Evolutionary conservation across 2,329 filamentous ascomycete species (phyloP).

Genomic region (Alternaria angustiovoidea): DNA sequence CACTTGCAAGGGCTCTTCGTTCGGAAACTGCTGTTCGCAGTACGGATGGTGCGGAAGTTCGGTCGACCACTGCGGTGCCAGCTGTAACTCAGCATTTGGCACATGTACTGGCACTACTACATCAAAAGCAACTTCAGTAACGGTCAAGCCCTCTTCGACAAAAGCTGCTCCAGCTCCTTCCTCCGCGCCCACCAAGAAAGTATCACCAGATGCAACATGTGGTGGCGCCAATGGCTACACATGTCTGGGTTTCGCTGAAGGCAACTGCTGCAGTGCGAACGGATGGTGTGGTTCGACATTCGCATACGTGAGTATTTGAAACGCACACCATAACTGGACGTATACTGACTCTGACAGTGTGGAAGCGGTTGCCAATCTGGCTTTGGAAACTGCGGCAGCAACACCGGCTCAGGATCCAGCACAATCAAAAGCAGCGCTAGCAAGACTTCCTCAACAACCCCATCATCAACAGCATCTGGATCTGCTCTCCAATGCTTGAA

Average conservation of each 20-base stretch:
- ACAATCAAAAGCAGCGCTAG: conserved; percentile 19
- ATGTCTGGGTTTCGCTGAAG: conserved; percentile 22
- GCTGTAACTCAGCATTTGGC: conserved; percentile 30
- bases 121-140: conserved; percentile 6
- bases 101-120: conserved; percentile 30
- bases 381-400: conserved; percentile 42
- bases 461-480: conserved; percentile 20
- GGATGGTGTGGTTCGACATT: conserved; percentile 51
- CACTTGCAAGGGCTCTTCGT: conserved; percentile 55
- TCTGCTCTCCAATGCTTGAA: conserved; percentile 41
- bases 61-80: conserved; percentile 38
- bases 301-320: conserved; percentile 24
- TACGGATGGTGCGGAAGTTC: conserved; percentile 51
- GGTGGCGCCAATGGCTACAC: conserved; percentile 45
- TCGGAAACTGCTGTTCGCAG: conserved; percentile 56
- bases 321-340: conserved; percentile 8
- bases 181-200: conserved; percentile 35
- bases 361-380: conserved; percentile 42
- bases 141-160: conserved; percentile 14
- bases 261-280: conserved; percentile 53
- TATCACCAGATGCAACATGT: conserved; percentile 36
- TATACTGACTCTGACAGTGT: conserved; percentile 31
- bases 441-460: conserved; percentile 25
- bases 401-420: conserved; percentile 20
- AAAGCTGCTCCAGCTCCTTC: conserved; percentile 26